These are phyloP conservation scores for Polyporus tsugae DNA, from an alignment of 1,284 basidiomycete species.

Conservation along the genomic window DNA sequence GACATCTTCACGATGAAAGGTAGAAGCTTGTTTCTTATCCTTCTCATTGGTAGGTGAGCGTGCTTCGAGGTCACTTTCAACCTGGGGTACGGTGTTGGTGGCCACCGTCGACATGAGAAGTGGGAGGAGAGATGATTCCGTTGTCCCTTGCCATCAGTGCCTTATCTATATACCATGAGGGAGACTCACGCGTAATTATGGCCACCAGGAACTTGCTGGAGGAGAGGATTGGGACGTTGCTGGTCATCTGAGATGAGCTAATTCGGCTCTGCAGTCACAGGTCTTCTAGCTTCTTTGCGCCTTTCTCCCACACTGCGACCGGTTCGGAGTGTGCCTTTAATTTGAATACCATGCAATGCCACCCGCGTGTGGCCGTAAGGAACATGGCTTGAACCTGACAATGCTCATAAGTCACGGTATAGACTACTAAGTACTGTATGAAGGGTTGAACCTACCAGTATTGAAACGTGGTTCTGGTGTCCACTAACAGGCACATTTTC, in stretches of 20 bases:
- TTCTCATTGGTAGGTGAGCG: not conserved
- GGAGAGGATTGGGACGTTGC: constrained; percentile 2
- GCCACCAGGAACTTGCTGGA: constrained; percentile 9
- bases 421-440: not conserved
- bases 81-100: not conserved
- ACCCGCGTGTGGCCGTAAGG: not conserved
- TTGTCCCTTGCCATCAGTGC: not conserved
- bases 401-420: not conserved
- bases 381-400: not conserved
- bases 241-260: constrained; percentile 11
- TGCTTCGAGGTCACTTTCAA: not conserved
- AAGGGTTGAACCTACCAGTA: not conserved
- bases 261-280: not conserved
- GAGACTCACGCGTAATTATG: constrained; percentile 10
- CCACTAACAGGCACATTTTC: not conserved
- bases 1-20: constrained; percentile 16
- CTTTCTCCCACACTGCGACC: constrained; percentile 1
- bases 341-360: not conserved
- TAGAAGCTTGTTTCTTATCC: constrained; percentile 17
- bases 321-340: not conserved
- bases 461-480: not conserved
- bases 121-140: not conserved
- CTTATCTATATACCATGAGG: not conserved
- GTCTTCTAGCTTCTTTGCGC: not conserved
- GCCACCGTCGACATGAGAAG: not conserved